Evolutionary conservation across 257 asterid species (phyloP), one percentile per base, ranked within the genome.

Genomic region (Verbascum thapsus): DNA sequence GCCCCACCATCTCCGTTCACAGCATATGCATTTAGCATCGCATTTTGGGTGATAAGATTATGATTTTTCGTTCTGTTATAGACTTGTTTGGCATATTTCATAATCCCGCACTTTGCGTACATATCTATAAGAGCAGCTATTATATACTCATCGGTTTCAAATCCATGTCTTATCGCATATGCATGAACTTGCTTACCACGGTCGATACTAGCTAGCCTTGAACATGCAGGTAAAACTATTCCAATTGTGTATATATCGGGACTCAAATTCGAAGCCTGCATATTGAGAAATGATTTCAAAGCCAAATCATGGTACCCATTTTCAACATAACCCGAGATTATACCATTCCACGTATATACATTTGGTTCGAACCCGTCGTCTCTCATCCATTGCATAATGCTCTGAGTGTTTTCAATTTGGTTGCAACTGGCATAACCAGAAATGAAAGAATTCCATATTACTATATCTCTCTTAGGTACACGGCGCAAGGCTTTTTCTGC

Each of bases 1-100:
- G 80, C 88, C 63, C 75, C 80, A 9, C 95, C 94, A 23, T 66
- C 39, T 38, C 98, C 98, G 35, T 88, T 86, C 80, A 82, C 63
- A n/a, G 96, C 96, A 10, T 80, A 84, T 4, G 94, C 94, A 63
- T 82, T 82, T 13, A 91, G 81, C 91, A 91, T 84, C 8, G 94
- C 90, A 65, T 90, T 90, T 58, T 73, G 81, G 30, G 80, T 84
- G 13, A 86, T 86, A 74, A 86, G 67, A 76, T 74, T 86, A 48
- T 59, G 67, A 71, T 34, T 70, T 55, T 23, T 37, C 3, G 76
- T 72, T 76, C 70, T 42, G 19, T 41, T 32, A 58, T 83, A 68
- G 32, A 80, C 88, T 16, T 48, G 55, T 70, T 60, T 56, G 1
- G 94, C 84, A 55, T 77, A 67, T 56, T 76, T 74, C 69, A 87